These are phyloP conservation scores for Lobulomyces angularis DNA, from an alignment of 192 early-diverging fungal species.

Conservation along the genomic window DNA sequence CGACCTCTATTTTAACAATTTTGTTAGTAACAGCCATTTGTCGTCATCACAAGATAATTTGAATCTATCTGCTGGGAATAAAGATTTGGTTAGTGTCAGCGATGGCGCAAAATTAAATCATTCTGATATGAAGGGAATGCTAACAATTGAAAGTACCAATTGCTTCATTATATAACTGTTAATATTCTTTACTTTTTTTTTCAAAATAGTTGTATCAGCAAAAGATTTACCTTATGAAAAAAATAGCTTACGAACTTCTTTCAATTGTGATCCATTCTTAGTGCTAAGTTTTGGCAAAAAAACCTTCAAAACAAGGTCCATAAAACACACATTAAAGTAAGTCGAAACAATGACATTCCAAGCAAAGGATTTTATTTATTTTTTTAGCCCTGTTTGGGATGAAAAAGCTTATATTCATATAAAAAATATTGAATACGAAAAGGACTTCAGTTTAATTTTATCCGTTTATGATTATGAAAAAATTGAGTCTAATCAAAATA, in stretches of 20 bases:
- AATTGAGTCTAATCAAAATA: conserved; percentile 50
- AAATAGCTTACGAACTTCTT: conserved; percentile 34
- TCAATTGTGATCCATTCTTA: conserved; percentile 75
- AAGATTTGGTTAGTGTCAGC: background rate
- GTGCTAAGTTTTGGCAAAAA: conserved; percentile 49
- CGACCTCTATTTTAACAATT: conserved; percentile 21
- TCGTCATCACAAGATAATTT: too few species aligned
- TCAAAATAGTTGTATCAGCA: conserved; percentile 19
- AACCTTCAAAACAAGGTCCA: background rate
- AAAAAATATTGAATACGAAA: conserved; percentile 19
- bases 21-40: too few species aligned
- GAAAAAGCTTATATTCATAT: conserved; percentile 53
- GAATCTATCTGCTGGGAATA: background rate
- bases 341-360: conserved; percentile 54
- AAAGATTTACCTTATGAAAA: conserved; percentile 20
- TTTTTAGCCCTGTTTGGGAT: conserved; percentile 61
- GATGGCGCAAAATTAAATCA: conserved; percentile 7
- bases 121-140: conserved; percentile 11
- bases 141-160: conserved; percentile 15
- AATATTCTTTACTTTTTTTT: conserved; percentile 9
- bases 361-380: conserved; percentile 51
- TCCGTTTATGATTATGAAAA: conserved; percentile 66
- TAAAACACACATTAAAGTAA: too few species aligned
- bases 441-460: conserved; percentile 18
- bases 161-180: background rate